A percentile compares a stretch with the other conserved stretches of the same genome.
These are phyloP conservation scores for Hypoxylon sp. DNA, from an alignment of 2,329 filamentous ascomycete genomes.

Conservation along the genomic window DNA sequence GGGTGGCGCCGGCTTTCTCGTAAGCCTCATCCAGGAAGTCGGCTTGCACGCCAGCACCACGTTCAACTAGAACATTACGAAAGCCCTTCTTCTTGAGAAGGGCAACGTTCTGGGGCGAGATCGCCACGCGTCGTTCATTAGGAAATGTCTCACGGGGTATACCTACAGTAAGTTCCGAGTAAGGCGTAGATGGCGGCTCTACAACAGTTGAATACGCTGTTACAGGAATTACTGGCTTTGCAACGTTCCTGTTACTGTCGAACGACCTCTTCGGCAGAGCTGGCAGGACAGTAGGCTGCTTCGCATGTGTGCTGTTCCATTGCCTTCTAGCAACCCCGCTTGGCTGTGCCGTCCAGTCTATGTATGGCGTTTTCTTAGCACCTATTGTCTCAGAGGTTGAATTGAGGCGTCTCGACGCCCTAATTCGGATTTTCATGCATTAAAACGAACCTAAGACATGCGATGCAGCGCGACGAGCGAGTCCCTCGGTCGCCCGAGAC, in stretches of 20 bases:
- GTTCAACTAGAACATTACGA: conserved; percentile 81
- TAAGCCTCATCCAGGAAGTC: conserved; percentile 86
- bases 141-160: conserved; percentile 84
- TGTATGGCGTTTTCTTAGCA: conserved; percentile 48
- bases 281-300: conserved; percentile 52
- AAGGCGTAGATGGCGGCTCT: conserved; percentile 70
- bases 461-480: conserved; percentile 47
- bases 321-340: conserved; percentile 43
- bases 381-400: conserved; percentile 33
- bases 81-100: conserved; percentile 90
- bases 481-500: conserved; percentile 48
- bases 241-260: conserved; percentile 40
- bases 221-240: conserved; percentile 46
- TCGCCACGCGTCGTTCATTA: conserved; percentile 84
- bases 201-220: conserved; percentile 54
- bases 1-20: conserved; percentile 80
- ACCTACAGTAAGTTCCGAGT: conserved; percentile 80
- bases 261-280: conserved; percentile 48
- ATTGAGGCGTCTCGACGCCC: conserved; percentile 25
- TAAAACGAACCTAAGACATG: conserved; percentile 53
- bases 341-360: conserved; percentile 48
- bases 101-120: conserved; percentile 87
- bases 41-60: conserved; percentile 82
- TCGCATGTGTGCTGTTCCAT: conserved; percentile 52
- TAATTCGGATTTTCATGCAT: conserved; percentile 24